Base-by-base conservation (phyloP, 2,329 filamentous ascomycete species). In the Trematosphaeria pertusa region DNA sequence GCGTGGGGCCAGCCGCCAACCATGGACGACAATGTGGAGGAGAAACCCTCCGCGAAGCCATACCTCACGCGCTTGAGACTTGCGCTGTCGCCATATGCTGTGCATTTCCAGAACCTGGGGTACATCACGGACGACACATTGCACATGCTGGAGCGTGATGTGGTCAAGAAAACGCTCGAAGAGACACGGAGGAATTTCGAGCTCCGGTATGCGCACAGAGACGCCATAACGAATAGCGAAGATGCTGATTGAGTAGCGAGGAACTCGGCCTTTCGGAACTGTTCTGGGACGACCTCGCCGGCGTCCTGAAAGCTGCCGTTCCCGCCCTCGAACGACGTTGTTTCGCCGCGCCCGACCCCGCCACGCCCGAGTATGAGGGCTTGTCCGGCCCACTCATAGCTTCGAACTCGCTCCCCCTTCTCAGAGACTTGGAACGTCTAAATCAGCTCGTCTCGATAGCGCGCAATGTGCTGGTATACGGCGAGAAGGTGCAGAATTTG, bases 391-490 rank as follows among this genome's bases (percentile, higher is more conserved):
- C 83, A 26, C 71, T 86, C 14, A 86, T 87, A 52, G 83, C 83
- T 11, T 77, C 76, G 47, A 81, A 84, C 58, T 82, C 84, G 50
- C 78, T 79, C 38, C 78, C 74, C 5, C 67, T 87, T 39, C 78
- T 84, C 52, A 81, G 83, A 56, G 84, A 87, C 56, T 77, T 87
- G 44, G 83, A 86, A 61, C 74, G 83, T 20, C 66, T 87, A 32
- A 85, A 86, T 58, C 81, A 85, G 58, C 64, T 87, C 8, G 80
- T 85, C 31, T 82, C 79, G 5, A 84, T 87, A 47, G 81, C 81
- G 17, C 77, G 84, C 21, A 87, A 87, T 61, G 75, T 85, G 19
- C 75, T 86, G 24, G 83, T 83, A 0, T 80, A 78, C 17, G 85
- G 83, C 15, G 82, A 83, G 50, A 76, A 75, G 37, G 82, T 81